Percentiles rank a stretch among this genome's conserved stretches.
phyloP scores from a whole-genome alignment of 306 rosid species.

The Morella rubra region DNA sequence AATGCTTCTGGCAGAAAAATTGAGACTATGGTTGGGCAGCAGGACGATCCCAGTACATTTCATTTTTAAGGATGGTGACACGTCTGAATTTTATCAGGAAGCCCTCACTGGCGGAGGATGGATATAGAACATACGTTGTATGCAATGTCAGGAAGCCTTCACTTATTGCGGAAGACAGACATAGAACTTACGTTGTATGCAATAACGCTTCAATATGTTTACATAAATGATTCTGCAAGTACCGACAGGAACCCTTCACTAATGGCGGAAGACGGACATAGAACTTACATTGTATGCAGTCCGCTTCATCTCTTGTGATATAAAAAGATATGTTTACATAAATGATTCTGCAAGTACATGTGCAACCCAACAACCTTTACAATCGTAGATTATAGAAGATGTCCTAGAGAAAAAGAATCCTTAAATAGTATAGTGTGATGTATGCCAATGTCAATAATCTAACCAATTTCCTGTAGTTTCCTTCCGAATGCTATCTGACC shows the following conservation, averaged over 20 bases:
- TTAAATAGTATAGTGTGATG: neutral
- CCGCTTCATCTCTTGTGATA: neutral
- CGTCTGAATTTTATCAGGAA: too few relatives aligned
- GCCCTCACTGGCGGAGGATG: too few relatives aligned
- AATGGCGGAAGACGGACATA: too few relatives aligned
- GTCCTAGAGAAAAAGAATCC: neutral
- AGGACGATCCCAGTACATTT: too few relatives aligned
- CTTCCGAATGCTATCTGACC: conserved; percentile 16
- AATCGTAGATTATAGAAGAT: neutral
- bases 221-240: neutral
- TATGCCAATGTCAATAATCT: neutral
- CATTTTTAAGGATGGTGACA: too few relatives aligned
- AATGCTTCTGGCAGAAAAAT: too few relatives aligned
- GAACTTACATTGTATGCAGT: neutral
- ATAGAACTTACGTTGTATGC: neutral
- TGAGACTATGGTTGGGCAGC: too few relatives aligned
- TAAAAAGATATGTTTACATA: neutral
- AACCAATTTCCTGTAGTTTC: conserved; percentile 1
- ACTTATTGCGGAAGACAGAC: too few relatives aligned
- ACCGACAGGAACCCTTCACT: too few relatives aligned
- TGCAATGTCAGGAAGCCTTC: neutral
- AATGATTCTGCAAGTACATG: neutral
- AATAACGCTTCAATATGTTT: neutral
- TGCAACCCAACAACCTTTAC: neutral
- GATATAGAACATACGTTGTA: neutral